Evolutionary conservation across 192 early-diverging fungal genomes (phyloP), one percentile per base, ranked within the genome.

Genomic region (Linderina pennispora): DNA sequence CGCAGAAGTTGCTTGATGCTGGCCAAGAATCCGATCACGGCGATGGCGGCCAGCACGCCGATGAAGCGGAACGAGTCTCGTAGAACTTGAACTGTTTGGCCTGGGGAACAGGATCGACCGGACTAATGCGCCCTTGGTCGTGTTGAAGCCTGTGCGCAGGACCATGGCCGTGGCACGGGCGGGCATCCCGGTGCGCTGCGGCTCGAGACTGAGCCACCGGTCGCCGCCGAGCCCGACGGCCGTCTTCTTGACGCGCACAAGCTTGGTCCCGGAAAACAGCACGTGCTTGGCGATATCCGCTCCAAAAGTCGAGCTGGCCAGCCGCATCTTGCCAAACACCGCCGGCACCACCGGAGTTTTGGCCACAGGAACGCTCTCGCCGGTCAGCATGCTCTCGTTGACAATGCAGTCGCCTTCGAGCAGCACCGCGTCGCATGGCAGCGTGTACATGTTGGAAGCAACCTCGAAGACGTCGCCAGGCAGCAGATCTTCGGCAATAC

Each of bases 361-460:
- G 20, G 90, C 90, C 14, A 99, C 90, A 0, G 94, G 94, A 2
- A 97, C 76, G 31, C 88, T 91, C 58, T 99, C 97, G 40, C 97
- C 97, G 0, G 97, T 99, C 11, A 99, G 77, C 92, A 98, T 95
- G 56, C 80, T 87, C 69, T 98, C 97, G 75, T 97, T 98, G 24
- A 97, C 83, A 47, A 99, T 97, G 53, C 94, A 97, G 56, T 92
- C 90, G 26, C 97, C 97, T 19, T 86, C 77, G 10, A 98, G 75
- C 13, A 99, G 76, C 21, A 97, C 71, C 3, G 90, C 89, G 53
- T 99, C 97, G 62, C 94, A 98, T 0, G 97, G 93, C 22, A 94
- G 73, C 1, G 77, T 74, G 18, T 65, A 47, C 48, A 86, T 63
- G 25, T 77, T 54, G n/a, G 80, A 38, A n/a, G 74, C 70, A 2